Base-by-base conservation (phyloP, 1,139 yeast genomes). In the Hansenula sp. region DNA sequence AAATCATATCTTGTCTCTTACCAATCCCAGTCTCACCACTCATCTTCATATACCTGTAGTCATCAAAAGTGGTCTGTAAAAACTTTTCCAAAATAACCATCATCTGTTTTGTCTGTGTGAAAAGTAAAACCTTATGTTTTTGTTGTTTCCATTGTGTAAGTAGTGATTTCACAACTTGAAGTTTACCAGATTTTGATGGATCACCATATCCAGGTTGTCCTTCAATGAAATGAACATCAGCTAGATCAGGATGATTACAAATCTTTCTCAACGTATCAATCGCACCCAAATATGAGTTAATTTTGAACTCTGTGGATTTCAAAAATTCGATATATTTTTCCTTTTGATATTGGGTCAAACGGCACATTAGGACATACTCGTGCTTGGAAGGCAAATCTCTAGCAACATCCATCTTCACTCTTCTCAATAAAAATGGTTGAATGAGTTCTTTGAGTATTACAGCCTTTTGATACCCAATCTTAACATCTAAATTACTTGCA, bases 371-470 rank as follows among this genome's bases (percentile, higher is more conserved):
- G 2, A 92, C 98, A 81, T 88, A 88, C 60, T 92, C 99, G 40
- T 81, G 83, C 62, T 94, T 92, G 46, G 88, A 80, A 0, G 99
- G 99, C 39, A 92, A 64, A 59, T 94, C 99, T 42, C 87, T 82
- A 0, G 99, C 99, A n/a, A 92, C 98, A 57, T 94, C 98, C 14
- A 82, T 79, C 60, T 92, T 92, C 60, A 94, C 79, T 38, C 99
- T 68, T 47, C 99, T 69, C 37, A 92, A 64, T 44, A 92, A 65
- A 59, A 90, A 92, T 0, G 98, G 98, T 2, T 96, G 79, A 9
- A 92, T 88, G 51, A 92, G 64, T 53, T 92, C 96, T 41, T 96
- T 71, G 38, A 92, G 64, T 2, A 92, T 83, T 9, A 90, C 95
- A 0, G 98, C 98, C 68, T 97, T 92, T 59, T 89, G 89, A 58